Percentiles rank a stretch among this genome's conserved stretches.
Evolutionary conservation across 2,329 filamentous ascomycete genomes (phyloP).

Genomic region (Fusarium virguliforme): DNA sequence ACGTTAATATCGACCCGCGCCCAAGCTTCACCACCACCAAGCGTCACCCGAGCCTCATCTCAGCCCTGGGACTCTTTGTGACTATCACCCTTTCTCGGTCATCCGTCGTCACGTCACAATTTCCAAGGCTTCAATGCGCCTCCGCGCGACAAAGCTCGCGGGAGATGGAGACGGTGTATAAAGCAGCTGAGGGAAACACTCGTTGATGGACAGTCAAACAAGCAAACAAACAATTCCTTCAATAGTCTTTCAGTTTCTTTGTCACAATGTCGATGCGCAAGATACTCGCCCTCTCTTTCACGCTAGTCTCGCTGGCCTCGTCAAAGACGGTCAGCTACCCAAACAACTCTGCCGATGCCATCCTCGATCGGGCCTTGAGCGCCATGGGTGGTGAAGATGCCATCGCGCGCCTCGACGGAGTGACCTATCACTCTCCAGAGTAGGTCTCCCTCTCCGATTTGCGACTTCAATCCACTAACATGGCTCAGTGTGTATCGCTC

Average conservation of each 20-base stretch:
- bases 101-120: conserved; percentile 6
- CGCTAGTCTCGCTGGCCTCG: background rate
- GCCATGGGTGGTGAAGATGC: conserved; percentile 22
- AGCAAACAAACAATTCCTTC: background rate
- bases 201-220: background rate
- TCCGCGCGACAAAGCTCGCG: background rate
- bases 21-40: background rate
- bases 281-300: conserved; percentile 13
- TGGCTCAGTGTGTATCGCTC: conserved; percentile 23
- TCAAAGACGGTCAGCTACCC: background rate
- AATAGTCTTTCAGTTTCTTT: background rate
- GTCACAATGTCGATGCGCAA: conserved; percentile 8
- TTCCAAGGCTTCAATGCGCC: conserved; percentile 7
- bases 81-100: conserved; percentile 4
- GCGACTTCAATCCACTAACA: background rate
- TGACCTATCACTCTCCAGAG: conserved; percentile 29
- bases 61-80: background rate
- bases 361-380: conserved; percentile 17
- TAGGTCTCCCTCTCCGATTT: background rate
- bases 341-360: background rate
- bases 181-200: background rate
- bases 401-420: conserved; percentile 14
- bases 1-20: conserved; percentile 3
- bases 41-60: conserved; percentile 1
- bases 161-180: background rate